Percentiles rank a stretch among this genome's conserved stretches.
Evolutionary conservation across 2,329 filamentous ascomycete genomes (phyloP).

Genomic region (Cytospora paraplurivora): DNA sequence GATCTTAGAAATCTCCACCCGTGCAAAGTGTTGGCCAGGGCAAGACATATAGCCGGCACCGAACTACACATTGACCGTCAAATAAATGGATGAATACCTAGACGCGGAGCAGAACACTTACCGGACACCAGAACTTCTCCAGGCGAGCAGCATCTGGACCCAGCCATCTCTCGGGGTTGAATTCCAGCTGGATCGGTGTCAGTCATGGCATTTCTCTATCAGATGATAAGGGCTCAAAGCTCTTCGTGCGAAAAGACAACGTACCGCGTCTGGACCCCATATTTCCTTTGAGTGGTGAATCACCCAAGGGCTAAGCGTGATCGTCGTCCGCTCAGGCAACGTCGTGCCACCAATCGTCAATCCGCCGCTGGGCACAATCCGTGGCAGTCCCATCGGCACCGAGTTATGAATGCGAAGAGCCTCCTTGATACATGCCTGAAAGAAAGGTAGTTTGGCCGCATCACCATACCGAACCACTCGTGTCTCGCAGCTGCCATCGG

Average conservation of each 20-base stretch:
- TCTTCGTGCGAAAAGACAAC: neutral
- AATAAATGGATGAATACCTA: too few species aligned
- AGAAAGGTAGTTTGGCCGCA: slow-evolving; percentile 37
- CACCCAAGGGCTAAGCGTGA: slow-evolving; percentile 35
- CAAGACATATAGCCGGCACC: slow-evolving; percentile 29
- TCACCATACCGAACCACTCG: slow-evolving; percentile 33
- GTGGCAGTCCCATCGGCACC: slow-evolving; percentile 36
- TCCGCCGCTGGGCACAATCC: slow-evolving; percentile 35
- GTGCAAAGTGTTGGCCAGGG: slow-evolving; percentile 29
- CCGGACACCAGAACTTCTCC: slow-evolving; percentile 35
- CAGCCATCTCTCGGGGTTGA: slow-evolving; percentile 34
- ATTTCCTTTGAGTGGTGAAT: slow-evolving; percentile 35
- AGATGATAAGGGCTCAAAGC: neutral
- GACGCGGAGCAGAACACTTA: slow-evolving; percentile 17
- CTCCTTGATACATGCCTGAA: slow-evolving; percentile 42
- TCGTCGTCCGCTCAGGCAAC: slow-evolving; percentile 36
- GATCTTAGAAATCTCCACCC: slow-evolving; percentile 30
- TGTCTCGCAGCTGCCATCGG: slow-evolving; percentile 25
- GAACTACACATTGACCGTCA: slow-evolving; percentile 11
- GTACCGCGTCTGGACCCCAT: slow-evolving; percentile 31
- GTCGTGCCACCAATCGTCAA: slow-evolving; percentile 33
- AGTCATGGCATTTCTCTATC: neutral
- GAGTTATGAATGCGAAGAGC: slow-evolving; percentile 36
- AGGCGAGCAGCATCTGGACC: slow-evolving; percentile 25
- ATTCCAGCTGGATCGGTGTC: slow-evolving; percentile 25